Percentiles rank a stretch among this genome's conserved stretches.
Conservation (phyloP, 495 filamentous ascomycete species). For the Xylaria longipes region DNA sequence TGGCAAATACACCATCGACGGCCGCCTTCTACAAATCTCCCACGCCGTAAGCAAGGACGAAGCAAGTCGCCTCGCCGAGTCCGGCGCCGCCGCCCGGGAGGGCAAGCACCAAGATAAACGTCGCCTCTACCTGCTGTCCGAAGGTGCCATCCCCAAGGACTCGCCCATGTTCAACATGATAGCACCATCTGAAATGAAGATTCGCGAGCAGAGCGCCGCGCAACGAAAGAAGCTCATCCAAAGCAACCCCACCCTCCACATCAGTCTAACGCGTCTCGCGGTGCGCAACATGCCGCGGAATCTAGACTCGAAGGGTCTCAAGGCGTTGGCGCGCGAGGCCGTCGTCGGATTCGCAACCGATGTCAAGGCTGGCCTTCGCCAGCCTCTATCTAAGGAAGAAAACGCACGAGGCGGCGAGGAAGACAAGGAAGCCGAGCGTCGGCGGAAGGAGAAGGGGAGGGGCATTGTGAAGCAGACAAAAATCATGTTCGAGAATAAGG, state of each 20-base stretch:
- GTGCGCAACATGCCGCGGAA: conserved; percentile 90
- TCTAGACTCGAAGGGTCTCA: conserved; percentile 86
- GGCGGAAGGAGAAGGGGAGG: conserved; percentile 80
- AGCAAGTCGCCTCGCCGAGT: conserved; percentile 74
- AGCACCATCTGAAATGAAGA: conserved; percentile 78
- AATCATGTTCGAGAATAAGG: conserved; percentile 84
- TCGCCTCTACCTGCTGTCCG: conserved; percentile 85
- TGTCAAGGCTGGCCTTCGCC: conserved; percentile 73
- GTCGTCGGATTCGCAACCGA: conserved; percentile 93
- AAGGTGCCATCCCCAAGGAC: conserved; percentile 77
- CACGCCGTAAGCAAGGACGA: conserved; percentile 82
- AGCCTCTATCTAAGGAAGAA: conserved; percentile 87
- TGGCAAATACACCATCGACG: conserved; percentile 87
- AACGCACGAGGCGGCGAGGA: conserved; percentile 74
- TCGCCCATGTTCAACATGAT: conserved; percentile 78
- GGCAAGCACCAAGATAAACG: conserved; percentile 86
- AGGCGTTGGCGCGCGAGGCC: conserved; percentile 85
- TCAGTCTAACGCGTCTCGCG: conserved; percentile 91
- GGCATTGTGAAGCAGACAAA: conserved; percentile 96
- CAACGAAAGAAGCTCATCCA: conserved; percentile 91
- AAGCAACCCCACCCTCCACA: conserved; percentile 85
- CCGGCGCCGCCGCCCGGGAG: conserved; percentile 66
- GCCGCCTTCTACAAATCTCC: conserved; percentile 82
- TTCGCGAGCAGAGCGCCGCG: conserved; percentile 85
- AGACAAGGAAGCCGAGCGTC: conserved; percentile 78